phyloP scores from a whole-genome alignment of 2,329 filamentous ascomycete genomes.

The Alternaria dauci region DNA sequence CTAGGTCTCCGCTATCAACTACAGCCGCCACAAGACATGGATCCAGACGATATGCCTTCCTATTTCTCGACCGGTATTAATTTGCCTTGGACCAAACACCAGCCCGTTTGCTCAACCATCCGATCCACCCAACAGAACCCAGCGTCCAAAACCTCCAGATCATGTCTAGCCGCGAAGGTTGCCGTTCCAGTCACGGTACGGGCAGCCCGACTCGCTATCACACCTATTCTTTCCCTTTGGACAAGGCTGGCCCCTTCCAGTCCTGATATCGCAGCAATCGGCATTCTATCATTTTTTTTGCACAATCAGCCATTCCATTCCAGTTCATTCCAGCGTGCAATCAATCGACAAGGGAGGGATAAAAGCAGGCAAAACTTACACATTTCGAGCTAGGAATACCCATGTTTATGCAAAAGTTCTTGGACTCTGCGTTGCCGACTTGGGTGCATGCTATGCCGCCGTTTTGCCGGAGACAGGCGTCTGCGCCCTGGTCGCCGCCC shows the following conservation, averaged over 20 bases:
- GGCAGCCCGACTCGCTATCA: not conserved
- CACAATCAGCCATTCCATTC: not conserved
- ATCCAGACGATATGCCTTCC: no score
- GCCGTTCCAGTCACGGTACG: not conserved
- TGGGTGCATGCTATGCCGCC: no score
- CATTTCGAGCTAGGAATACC: not conserved
- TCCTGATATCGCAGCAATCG: not conserved
- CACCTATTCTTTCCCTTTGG: not conserved
- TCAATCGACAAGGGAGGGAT: no score
- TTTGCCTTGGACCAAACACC: no score
- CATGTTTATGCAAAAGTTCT: not conserved
- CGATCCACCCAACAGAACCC: no score
- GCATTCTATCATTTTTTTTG: no score
- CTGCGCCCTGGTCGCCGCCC: not conserved
- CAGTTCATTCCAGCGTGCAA: no score
- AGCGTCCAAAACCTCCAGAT: not conserved
- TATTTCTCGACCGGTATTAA: no score
- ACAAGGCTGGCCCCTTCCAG: not conserved
- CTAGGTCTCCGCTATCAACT: no score
- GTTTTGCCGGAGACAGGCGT: not conserved
- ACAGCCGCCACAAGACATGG: no score
- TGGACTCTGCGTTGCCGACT: no score
- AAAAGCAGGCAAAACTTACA: not conserved
- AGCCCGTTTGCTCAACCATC: no score
- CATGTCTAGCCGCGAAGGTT: not conserved